Conservation (phyloP, 129 eudicot species). For the Kitagawia praeruptora region DNA sequence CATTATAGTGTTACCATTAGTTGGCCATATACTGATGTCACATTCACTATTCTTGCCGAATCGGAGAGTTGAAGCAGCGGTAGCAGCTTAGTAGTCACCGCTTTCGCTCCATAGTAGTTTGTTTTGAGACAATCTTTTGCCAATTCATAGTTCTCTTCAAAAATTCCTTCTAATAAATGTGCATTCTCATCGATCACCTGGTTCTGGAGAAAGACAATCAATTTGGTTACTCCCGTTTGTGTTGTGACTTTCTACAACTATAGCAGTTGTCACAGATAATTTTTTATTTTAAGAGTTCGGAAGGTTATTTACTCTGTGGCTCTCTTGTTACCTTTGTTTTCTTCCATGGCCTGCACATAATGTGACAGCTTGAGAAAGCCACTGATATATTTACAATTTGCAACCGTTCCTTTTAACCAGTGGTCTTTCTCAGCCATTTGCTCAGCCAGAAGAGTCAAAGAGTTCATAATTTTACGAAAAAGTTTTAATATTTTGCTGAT, state of each 20-base stretch:
- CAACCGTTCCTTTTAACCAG: too few species aligned
- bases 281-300: neutral
- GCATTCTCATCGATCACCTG: slow-evolving; percentile 6
- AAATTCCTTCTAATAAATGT: neutral
- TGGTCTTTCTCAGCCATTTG: too few species aligned
- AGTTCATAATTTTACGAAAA: too few species aligned
- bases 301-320: neutral
- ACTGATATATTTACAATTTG: too few species aligned
- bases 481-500: too few species aligned
- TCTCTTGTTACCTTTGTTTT: neutral
- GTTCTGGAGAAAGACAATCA: neutral
- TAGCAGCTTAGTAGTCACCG: slow-evolving; percentile 28
- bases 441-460: too few species aligned
- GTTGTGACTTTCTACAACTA: neutral
- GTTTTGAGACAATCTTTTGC: slow-evolving; percentile 35
- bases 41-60: slow-evolving; percentile 45
- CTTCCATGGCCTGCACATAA: neutral
- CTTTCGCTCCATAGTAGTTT: slow-evolving; percentile 39
- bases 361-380: neutral
- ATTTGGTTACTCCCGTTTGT: neutral
- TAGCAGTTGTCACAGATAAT: slow-evolving; percentile 4
- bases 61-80: slow-evolving; percentile 36
- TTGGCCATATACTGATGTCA: slow-evolving; percentile 26
- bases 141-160: slow-evolving; percentile 15
- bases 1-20: slow-evolving; percentile 22